phyloP scores from a whole-genome alignment of 2,329 filamentous ascomycete species.

The Pezizomycotina sp. region DNA sequence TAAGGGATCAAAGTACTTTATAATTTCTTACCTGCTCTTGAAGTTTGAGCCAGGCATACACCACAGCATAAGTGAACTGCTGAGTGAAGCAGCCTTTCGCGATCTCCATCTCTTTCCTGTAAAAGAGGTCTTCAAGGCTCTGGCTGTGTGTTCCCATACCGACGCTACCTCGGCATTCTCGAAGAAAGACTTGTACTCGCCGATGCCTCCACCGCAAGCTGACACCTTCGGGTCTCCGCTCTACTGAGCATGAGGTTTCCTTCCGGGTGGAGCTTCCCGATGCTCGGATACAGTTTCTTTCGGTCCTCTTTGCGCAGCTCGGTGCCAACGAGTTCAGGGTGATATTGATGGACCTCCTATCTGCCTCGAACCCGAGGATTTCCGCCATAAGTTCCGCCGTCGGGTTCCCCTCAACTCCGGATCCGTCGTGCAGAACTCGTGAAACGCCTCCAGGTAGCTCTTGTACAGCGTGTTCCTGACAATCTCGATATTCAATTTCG shows the following conservation, averaged over 20 bases:
- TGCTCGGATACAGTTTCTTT: conserved; percentile 87
- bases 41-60: conserved; percentile 96
- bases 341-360: conserved; percentile 94
- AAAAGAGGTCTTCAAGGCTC: conserved; percentile 93
- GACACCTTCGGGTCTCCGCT: conserved; percentile 88
- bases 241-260: conserved; percentile 87
- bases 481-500: conserved; percentile 98
- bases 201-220: conserved; percentile 74
- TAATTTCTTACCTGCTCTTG: conserved; percentile 65
- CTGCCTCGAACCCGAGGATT: conserved; percentile 90
- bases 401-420: conserved; percentile 74
- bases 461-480: conserved; percentile 97
- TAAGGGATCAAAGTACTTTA: not conserved
- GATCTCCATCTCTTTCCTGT: conserved; percentile 98
- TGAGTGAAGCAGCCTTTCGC: conserved; percentile 88
- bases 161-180: conserved; percentile 62
- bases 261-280: conserved; percentile 83
- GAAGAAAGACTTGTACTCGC: conserved; percentile 91
- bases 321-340: conserved; percentile 97
- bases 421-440: conserved; percentile 82
- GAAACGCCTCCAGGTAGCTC: conserved; percentile 97
- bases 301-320: conserved; percentile 85
- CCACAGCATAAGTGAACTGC: conserved; percentile 86
- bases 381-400: conserved; percentile 92
- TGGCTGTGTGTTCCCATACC: conserved; percentile 57